Evolutionary conservation across 2,329 filamentous ascomycete genomes (phyloP).

Genomic region (Apiospora marii): DNA sequence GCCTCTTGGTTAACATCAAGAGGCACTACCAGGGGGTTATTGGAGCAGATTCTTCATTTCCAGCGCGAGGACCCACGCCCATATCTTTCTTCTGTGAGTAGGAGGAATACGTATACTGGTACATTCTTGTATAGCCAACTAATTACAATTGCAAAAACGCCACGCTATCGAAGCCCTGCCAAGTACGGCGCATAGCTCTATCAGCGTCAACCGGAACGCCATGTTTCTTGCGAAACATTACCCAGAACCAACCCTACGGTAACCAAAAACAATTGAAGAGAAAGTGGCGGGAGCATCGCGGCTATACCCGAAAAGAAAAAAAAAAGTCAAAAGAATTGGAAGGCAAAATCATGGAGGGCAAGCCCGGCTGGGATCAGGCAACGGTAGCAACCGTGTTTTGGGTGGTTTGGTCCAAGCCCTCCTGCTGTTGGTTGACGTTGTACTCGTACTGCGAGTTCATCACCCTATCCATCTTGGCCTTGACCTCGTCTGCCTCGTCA

Average conservation of each 20-base stretch:
- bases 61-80: no score
- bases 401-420: neutral
- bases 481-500: conserved; percentile 9
- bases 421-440: neutral
- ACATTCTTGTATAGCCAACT: neutral
- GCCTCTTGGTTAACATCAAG: no score
- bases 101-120: neutral
- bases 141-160: neutral
- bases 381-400: neutral
- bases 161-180: conserved; percentile 5
- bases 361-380: neutral
- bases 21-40: no score
- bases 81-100: neutral
- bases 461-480: conserved; percentile 2
- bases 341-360: no score
- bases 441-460: conserved; percentile 19
- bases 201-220: neutral
- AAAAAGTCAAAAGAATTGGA: neutral
- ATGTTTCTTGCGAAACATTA: neutral
- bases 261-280: neutral
- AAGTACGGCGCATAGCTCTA: neutral
- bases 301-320: neutral
- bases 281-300: neutral
- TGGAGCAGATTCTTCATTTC: no score
- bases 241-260: neutral